Evolutionary conservation across 2,329 filamentous ascomycete species (phyloP).

Genomic region (Hypoxylon sp.): DNA sequence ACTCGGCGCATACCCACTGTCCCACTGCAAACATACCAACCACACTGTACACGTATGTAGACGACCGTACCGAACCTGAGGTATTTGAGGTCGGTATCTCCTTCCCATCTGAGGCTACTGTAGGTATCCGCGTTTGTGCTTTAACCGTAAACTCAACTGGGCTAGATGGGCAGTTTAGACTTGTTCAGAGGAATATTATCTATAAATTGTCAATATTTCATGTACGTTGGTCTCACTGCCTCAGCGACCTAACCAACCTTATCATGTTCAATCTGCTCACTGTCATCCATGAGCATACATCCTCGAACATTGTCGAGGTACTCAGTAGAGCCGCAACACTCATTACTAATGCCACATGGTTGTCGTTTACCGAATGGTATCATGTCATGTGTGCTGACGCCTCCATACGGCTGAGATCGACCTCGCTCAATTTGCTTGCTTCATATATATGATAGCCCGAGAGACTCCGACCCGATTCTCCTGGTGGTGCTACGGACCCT

Average conservation of each 20-base stretch:
- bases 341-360: background rate
- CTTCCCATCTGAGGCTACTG: constrained; percentile 36
- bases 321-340: constrained; percentile 18
- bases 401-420: constrained; percentile 26
- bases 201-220: constrained; percentile 7
- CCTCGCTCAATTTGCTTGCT: constrained; percentile 9
- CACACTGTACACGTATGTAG: constrained; percentile 22
- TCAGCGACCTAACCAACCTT: background rate
- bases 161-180: constrained; percentile 14
- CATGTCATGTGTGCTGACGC: constrained; percentile 8
- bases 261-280: background rate
- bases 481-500: constrained; percentile 33
- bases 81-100: constrained; percentile 26
- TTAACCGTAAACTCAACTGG: constrained; percentile 7
- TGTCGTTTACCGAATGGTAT: constrained; percentile 7
- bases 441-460: constrained; percentile 19
- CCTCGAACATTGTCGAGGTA: no score
- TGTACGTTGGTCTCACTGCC: background rate
- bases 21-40: constrained; percentile 8
- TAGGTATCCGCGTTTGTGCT: constrained; percentile 15
- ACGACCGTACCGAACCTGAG: constrained; percentile 1
- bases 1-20: constrained; percentile 15
- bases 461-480: constrained; percentile 29
- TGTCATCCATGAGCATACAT: background rate
- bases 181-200: background rate